These are phyloP conservation scores for Penicillium ucsense DNA, from an alignment of 495 filamentous ascomycete species.

Conservation along the genomic window DNA sequence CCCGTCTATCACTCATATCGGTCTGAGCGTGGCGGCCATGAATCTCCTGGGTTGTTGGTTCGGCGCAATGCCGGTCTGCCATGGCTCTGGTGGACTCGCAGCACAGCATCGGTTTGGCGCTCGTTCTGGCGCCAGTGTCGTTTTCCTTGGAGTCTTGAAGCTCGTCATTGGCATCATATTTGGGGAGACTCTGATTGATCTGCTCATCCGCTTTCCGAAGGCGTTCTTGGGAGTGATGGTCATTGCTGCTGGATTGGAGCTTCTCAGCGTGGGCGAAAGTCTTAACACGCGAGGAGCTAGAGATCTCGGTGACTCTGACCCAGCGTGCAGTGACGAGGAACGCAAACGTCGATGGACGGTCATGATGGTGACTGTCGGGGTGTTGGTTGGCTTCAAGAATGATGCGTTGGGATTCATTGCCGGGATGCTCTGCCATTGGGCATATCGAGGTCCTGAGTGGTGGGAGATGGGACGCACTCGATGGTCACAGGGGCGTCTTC, in stretches of 20 bases:
- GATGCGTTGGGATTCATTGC: slow-evolving; percentile 79
- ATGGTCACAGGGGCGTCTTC: slow-evolving; percentile 27
- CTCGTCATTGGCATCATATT: slow-evolving; percentile 64
- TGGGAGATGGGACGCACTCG: slow-evolving; percentile 17
- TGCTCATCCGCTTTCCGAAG: slow-evolving; percentile 62
- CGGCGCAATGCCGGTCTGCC: slow-evolving; percentile 91
- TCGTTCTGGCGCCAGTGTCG: slow-evolving; percentile 71
- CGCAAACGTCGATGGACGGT: slow-evolving; percentile 66
- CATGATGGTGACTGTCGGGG: slow-evolving; percentile 78
- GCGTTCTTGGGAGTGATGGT: slow-evolving; percentile 79
- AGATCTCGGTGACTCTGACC: slow-evolving; percentile 40
- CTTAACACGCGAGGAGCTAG: slow-evolving; percentile 59
- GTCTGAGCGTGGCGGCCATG: slow-evolving; percentile 70
- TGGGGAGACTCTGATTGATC: slow-evolving; percentile 54
- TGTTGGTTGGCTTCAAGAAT: slow-evolving; percentile 77
- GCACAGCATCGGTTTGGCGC: slow-evolving; percentile 87
- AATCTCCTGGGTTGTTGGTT: slow-evolving; percentile 84
- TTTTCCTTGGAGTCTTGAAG: slow-evolving; percentile 71
- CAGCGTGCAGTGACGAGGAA: slow-evolving; percentile 47
- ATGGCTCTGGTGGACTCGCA: slow-evolving; percentile 83
- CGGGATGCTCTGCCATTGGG: slow-evolving; percentile 63
- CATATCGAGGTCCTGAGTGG: slow-evolving; percentile 28
- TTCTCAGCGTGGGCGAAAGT: slow-evolving; percentile 73
- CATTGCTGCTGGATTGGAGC: slow-evolving; percentile 74
- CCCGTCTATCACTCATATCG: slow-evolving; percentile 62